Percentiles rank a stretch among this genome's conserved stretches.
Conservation (phyloP, 140 eudicot species). For the Ambrosia hybrid region DNA sequence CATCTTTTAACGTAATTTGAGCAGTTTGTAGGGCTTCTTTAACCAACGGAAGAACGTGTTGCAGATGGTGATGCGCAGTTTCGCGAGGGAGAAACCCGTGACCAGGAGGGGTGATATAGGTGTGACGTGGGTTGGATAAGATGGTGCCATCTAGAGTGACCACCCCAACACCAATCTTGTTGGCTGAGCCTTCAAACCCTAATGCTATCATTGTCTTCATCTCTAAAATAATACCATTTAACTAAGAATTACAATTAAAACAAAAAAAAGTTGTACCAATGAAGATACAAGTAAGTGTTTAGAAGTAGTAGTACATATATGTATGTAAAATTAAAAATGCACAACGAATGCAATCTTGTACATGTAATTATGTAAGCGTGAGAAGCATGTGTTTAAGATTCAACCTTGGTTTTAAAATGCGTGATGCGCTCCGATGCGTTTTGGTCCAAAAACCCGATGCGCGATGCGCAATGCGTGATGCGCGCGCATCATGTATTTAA, state of each 20-base stretch:
- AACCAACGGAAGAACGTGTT: conserved; percentile 68
- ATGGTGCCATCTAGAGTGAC: conserved; percentile 79
- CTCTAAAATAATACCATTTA: conserved; percentile 9
- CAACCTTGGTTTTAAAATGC: no score
- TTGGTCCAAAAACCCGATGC: no score
- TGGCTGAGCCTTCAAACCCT: conserved; percentile 86
- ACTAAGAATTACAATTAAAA: not conserved
- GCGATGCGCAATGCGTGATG: no score
- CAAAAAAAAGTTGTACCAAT: not conserved
- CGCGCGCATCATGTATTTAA: no score
- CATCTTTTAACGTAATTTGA: no score
- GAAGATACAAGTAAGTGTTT: not conserved
- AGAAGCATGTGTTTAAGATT: no score
- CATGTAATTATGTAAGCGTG: no score
- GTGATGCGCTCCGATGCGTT: no score
- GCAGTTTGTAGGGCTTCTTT: no score
- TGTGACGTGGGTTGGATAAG: conserved; percentile 87
- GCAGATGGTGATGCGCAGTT: conserved; percentile 87
- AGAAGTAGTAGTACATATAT: not conserved
- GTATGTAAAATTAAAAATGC: no score
- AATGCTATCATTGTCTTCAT: conserved; percentile 73
- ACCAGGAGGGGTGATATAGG: conserved; percentile 97
- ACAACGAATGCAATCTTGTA: no score
- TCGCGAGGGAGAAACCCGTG: conserved; percentile 94
- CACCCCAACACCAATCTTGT: conserved; percentile 92